Evolutionary conservation across 345 rosid species (phyloP).

Genomic region (Boechera stricta): DNA sequence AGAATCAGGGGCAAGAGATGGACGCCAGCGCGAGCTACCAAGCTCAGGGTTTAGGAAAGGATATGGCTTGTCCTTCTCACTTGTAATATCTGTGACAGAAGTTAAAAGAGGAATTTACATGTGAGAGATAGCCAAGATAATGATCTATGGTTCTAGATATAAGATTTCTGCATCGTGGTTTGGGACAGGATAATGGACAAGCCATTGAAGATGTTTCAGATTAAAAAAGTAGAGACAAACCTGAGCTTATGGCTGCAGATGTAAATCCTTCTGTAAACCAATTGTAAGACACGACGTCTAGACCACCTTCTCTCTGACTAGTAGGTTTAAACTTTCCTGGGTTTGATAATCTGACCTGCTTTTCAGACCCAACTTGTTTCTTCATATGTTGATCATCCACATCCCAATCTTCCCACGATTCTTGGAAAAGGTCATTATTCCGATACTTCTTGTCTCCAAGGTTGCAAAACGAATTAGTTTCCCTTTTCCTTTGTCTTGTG

Average conservation of each 20-base stretch:
- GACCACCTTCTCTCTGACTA: conserved; percentile 39
- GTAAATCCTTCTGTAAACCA: conserved; percentile 52
- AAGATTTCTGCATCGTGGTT: conserved; percentile 25
- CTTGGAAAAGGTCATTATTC: conserved; percentile 36
- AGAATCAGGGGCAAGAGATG: conserved; percentile 46
- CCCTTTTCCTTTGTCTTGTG: conserved; percentile 46
- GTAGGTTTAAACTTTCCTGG: conserved; percentile 43
- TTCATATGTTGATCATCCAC: conserved; percentile 34
- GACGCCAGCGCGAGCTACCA: conserved; percentile 34
- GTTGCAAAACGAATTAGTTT: conserved; percentile 38
- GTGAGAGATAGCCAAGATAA: conserved; percentile 30
- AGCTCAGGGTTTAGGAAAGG: conserved; percentile 34
- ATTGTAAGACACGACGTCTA: conserved; percentile 29
- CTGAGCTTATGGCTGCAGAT: no score
- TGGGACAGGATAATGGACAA: conserved; percentile 34
- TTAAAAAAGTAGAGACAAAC: no score
- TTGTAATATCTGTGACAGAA: conserved; percentile 47
- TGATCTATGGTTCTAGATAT: neutral
- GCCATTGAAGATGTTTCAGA: conserved; percentile 19
- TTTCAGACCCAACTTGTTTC: conserved; percentile 29
- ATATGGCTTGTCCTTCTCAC: conserved; percentile 44
- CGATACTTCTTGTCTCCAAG: conserved; percentile 36
- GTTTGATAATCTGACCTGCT: conserved; percentile 44
- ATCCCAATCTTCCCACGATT: conserved; percentile 42
- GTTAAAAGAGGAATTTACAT: conserved; percentile 37